phyloP scores from a whole-genome alignment of 2,329 filamentous ascomycete species.

The Leptodontidium sp. region DNA sequence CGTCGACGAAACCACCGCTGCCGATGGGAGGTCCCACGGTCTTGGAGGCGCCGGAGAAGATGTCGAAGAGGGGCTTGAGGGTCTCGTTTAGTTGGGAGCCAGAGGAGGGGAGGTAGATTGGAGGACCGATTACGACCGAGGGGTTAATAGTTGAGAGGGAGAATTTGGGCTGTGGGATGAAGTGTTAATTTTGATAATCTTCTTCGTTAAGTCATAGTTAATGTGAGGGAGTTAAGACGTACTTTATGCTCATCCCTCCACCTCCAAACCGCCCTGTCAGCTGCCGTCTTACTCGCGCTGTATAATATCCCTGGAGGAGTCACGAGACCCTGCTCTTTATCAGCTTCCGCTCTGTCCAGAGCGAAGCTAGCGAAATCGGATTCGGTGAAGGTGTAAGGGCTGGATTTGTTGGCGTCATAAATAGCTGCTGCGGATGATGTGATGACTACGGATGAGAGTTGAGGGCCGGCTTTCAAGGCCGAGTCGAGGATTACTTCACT shows the following conservation, averaged over 20 bases:
- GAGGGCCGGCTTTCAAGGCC: slow-evolving; percentile 46
- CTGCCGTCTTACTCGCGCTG: slow-evolving; percentile 51
- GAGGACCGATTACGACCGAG: slow-evolving; percentile 52
- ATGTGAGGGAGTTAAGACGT: slow-evolving; percentile 36
- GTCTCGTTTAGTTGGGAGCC: slow-evolving; percentile 48
- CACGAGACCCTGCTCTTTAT: slow-evolving; percentile 38
- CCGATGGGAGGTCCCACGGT: slow-evolving; percentile 40
- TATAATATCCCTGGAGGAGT: slow-evolving; percentile 44
- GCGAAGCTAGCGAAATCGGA: slow-evolving; percentile 46
- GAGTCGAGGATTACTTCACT: slow-evolving; percentile 43
- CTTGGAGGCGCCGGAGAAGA: slow-evolving; percentile 48
- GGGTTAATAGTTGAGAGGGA: slow-evolving; percentile 52
- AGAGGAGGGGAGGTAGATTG: slow-evolving; percentile 46
- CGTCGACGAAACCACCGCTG: slow-evolving; percentile 50
- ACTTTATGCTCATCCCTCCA: slow-evolving; percentile 48
- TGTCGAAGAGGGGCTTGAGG: slow-evolving; percentile 45
- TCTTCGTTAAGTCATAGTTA: too few species aligned
- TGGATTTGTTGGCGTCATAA: slow-evolving; percentile 36
- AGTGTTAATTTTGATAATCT: neutral
- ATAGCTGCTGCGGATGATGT: slow-evolving; percentile 48
- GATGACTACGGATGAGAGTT: slow-evolving; percentile 52
- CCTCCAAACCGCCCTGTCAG: slow-evolving; percentile 51
- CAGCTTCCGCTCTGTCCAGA: slow-evolving; percentile 45
- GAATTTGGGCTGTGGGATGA: slow-evolving; percentile 47
- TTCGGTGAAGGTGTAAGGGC: slow-evolving; percentile 41